Base-by-base conservation (phyloP, 1,139 yeast genomes). In the Candida sp. region DNA sequence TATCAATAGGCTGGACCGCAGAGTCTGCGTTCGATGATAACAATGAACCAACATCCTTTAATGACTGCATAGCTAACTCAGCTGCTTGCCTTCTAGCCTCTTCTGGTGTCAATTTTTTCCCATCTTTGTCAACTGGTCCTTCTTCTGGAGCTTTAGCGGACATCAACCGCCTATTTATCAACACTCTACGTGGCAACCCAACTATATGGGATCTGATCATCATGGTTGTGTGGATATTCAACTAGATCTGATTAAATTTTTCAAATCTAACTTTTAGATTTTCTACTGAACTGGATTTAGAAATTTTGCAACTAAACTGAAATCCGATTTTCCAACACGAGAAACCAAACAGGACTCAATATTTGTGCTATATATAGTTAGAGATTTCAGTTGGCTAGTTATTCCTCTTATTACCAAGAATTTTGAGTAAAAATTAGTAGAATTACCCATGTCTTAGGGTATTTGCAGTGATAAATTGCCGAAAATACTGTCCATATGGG, bases 1-100 rank as follows among this genome's bases (percentile, higher is more conserved):
- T 70, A 43, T 82, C 85, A 34, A 81, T 75, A 30, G 82, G 84
- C 47, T 69, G 75, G 1, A 70, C 65, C 5, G 66, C 69, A 21
- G 69, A 74, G 42, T 70, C 75, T 8, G 61, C 58, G 0, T 60
- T 52, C 1, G 60, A 47, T 3, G 73, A 66, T 41, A 73, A 64
- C 49, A 73, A 57, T 3, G 64, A 48, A 2, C 76, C 75, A 35
- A 73, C 58, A 49, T 73, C 79, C 50, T 71, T 70, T 15, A 73
- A 41, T 3, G 77, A 70, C 48, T 70, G 73, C 51, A 68, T 51
- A 3, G 77, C 77, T 21, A 73, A 55, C 45, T 68, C 60, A 1
- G 76, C 73, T 0, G 77, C 77, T 48, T 65, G 69, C 41, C 54
- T 56, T 42, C 50, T 47, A 21, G 55, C 53, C 41, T 63, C 62